Conservation (phyloP, 371 early-diverging fungal species). For the Rhizopus arrhizus region DNA sequence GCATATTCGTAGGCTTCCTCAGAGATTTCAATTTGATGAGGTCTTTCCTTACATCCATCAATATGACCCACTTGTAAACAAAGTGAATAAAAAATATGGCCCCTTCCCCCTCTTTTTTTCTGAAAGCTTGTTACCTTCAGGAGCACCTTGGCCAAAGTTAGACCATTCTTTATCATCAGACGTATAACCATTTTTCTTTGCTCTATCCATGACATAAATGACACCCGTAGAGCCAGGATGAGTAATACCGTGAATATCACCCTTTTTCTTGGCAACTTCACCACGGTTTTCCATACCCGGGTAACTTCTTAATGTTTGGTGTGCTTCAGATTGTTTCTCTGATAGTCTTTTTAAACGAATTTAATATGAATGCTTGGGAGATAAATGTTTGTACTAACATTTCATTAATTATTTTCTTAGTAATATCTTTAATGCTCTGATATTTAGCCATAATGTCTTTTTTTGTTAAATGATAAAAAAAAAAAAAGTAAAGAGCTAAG, state of each 20-base stretch:
- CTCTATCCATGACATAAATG: constrained; percentile 60
- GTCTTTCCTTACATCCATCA: constrained; percentile 45
- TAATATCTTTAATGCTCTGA: background rate
- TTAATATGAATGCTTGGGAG: too few species aligned
- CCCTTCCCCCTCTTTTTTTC: too few species aligned
- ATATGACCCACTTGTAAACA: constrained; percentile 37
- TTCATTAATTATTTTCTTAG: too few species aligned
- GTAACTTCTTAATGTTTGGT: constrained; percentile 37
- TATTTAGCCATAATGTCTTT: too few species aligned
- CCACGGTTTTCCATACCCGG: constrained; percentile 41
- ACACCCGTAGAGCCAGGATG: constrained; percentile 57
- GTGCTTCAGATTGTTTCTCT: constrained; percentile 35
- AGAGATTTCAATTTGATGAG: constrained; percentile 27
- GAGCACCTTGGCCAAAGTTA: constrained; percentile 61
- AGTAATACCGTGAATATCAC: constrained; percentile 35
- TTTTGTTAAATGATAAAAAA: too few species aligned
- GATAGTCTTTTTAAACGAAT: constrained; percentile 5
- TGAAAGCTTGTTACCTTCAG: constrained; percentile 39
- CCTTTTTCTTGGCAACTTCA: constrained; percentile 5
- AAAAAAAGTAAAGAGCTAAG: too few species aligned
- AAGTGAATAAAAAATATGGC: background rate
- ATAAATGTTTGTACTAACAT: too few species aligned
- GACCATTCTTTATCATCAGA: constrained; percentile 39
- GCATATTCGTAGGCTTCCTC: constrained; percentile 41
- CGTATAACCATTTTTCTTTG: constrained; percentile 46